Conservation (phyloP, 2,329 filamentous ascomycete species). For the Penicillium oxalicum region DNA sequence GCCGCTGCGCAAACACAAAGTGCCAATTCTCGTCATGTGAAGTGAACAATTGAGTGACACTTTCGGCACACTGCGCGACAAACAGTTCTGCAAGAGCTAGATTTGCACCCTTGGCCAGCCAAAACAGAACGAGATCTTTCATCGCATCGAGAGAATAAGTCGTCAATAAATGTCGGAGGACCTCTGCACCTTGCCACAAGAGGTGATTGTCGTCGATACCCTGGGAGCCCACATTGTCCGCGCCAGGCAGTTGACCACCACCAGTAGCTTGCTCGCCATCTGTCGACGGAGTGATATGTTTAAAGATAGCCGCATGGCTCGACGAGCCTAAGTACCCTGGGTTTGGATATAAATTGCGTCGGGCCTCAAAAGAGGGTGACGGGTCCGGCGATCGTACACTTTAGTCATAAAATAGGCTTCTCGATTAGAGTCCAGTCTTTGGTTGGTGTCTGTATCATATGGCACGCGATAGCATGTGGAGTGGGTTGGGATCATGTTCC, state of each 20-base stretch:
- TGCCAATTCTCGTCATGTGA: slow-evolving; percentile 21
- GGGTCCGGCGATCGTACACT: slow-evolving; percentile 16
- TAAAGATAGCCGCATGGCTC: slow-evolving; percentile 27
- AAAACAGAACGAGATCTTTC: slow-evolving; percentile 22
- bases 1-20: slow-evolving; percentile 18
- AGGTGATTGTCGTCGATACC: slow-evolving; percentile 20
- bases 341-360: slow-evolving; percentile 24
- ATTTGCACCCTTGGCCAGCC: slow-evolving; percentile 23
- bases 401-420: no score
- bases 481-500: background rate
- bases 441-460: no score
- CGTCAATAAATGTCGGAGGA: slow-evolving; percentile 18
- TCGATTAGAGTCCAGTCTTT: no score
- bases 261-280: slow-evolving; percentile 11
- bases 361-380: slow-evolving; percentile 17
- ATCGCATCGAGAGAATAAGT: slow-evolving; percentile 18
- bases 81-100: slow-evolving; percentile 22
- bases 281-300: slow-evolving; percentile 19
- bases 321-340: slow-evolving; percentile 26
- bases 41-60: slow-evolving; percentile 19
- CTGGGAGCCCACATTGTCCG: slow-evolving; percentile 10
- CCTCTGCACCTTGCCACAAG: slow-evolving; percentile 22
- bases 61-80: slow-evolving; percentile 19
- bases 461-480: no score
- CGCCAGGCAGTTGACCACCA: background rate